These are phyloP conservation scores for Serendipita sp. DNA, from an alignment of 768 basidiomycete genomes.

Conservation along the genomic window DNA sequence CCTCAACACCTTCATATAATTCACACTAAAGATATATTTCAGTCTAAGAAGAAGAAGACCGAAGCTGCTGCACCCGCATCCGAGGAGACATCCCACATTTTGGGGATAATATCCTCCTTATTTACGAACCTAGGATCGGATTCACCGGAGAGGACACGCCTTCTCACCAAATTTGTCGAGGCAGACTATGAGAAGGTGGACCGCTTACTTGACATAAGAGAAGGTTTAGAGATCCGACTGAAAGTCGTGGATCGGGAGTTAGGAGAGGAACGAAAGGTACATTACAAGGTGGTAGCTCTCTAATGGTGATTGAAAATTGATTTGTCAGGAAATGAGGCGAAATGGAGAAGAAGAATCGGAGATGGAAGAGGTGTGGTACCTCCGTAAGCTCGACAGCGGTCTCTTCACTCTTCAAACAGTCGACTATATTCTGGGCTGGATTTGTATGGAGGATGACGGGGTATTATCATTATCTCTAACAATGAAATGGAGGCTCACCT, in stretches of 20 bases:
- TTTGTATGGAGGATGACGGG: slow-evolving; percentile 96
- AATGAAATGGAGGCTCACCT: slow-evolving; percentile 3
- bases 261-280: slow-evolving; percentile 47
- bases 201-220: slow-evolving; percentile 76
- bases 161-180: slow-evolving; percentile 91
- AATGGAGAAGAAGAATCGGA: slow-evolving; percentile 46
- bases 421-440: slow-evolving; percentile 90
- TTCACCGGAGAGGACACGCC: slow-evolving; percentile 57
- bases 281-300: slow-evolving; percentile 10
- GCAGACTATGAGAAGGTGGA: slow-evolving; percentile 86
- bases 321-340: slow-evolving; percentile 32
- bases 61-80: slow-evolving; percentile 33
- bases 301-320: not conserved
- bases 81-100: slow-evolving; percentile 75
- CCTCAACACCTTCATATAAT: not conserved
- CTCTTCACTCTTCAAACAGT: slow-evolving; percentile 78
- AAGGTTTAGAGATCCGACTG: slow-evolving; percentile 47
- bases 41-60: slow-evolving; percentile 49
- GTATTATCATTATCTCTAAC: slow-evolving; percentile 31
- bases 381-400: slow-evolving; percentile 76
- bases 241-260: slow-evolving; percentile 49
- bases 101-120: slow-evolving; percentile 78
- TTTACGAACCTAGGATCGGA: slow-evolving; percentile 79
- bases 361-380: slow-evolving; percentile 63
- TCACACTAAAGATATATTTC: slow-evolving; percentile 16